These are phyloP conservation scores for Chloris gayana DNA, from an alignment of 176 grass and related monocot genomes.

Conservation along the genomic window DNA sequence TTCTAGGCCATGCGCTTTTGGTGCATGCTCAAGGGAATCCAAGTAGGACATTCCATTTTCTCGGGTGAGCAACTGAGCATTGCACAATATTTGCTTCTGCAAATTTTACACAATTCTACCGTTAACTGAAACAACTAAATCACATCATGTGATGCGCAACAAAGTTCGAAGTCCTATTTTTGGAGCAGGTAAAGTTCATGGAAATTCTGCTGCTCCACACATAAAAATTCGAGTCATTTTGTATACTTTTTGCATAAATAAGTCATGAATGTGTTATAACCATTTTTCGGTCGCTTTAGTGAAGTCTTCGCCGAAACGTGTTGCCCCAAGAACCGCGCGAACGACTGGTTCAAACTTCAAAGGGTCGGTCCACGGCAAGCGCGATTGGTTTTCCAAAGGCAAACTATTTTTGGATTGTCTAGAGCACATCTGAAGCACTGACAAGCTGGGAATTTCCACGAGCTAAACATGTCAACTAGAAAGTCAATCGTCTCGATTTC, in stretches of 20 bases:
- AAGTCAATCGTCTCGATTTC: conserved; percentile 18
- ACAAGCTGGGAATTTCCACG: conserved; percentile 24
- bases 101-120: no score
- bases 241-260: background rate
- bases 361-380: conserved; percentile 13
- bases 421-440: conserved; percentile 6
- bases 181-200: background rate
- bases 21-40: background rate
- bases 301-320: background rate
- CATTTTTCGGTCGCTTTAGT: background rate
- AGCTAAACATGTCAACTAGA: conserved; percentile 32
- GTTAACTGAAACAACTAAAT: no score
- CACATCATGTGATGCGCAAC: no score
- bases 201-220: background rate
- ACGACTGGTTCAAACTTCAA: conserved; percentile 53
- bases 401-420: background rate
- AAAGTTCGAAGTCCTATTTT: background rate
- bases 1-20: background rate
- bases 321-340: background rate
- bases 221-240: background rate
- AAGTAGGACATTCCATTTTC: background rate
- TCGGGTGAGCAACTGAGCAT: background rate
- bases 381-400: background rate
- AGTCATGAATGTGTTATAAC: background rate
- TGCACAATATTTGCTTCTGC: background rate